Evolutionary conservation across 306 rosid species (phyloP).

Genomic region (Trifolium pratense): DNA sequence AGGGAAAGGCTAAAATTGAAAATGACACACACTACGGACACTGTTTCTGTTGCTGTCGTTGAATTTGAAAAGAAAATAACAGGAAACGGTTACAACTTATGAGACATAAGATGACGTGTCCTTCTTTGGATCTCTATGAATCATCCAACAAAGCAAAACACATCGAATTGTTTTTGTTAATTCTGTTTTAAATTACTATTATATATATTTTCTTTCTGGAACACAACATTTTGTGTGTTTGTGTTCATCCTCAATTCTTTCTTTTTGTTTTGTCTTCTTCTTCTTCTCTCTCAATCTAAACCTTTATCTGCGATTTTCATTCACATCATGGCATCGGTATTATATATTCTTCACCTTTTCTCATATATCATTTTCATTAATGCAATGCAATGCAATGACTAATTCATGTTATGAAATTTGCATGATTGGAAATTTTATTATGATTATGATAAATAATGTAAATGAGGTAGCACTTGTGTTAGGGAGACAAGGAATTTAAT

Average conservation of each 20-base stretch:
- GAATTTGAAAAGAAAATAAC: background rate
- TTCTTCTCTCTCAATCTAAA: background rate
- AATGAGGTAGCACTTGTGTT: background rate
- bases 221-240: too few species aligned
- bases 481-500: background rate
- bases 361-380: background rate
- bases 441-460: background rate
- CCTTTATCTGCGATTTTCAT: conserved; percentile 9
- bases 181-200: too few species aligned
- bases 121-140: background rate
- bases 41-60: conserved; percentile 1
- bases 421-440: conserved; percentile 12
- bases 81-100: background rate
- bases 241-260: background rate
- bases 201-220: too few species aligned
- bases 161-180: too few species aligned
- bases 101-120: background rate
- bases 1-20: background rate
- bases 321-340: conserved; percentile 13
- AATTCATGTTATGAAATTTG: background rate
- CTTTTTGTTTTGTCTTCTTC: background rate
- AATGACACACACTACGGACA: background rate
- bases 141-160: background rate
- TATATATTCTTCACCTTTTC: background rate
- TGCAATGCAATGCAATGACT: background rate